Evolutionary conservation across 1,139 yeast species (phyloP).

Genomic region (Geotrichum macrosporum): DNA sequence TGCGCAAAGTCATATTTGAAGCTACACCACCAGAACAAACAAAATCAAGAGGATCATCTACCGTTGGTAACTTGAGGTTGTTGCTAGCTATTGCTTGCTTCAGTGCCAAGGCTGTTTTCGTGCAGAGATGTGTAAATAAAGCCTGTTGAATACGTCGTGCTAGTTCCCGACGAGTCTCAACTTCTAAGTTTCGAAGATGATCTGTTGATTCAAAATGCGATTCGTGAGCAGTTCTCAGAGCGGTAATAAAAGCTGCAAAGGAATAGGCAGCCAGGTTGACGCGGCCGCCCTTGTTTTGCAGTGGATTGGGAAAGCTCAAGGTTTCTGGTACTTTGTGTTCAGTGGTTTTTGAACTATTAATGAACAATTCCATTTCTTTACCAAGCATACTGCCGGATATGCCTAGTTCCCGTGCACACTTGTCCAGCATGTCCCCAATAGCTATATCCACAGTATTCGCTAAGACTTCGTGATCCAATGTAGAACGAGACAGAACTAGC

Average conservation of each 20-base stretch:
- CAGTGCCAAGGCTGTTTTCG: slow-evolving; percentile 55
- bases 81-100: slow-evolving; percentile 12
- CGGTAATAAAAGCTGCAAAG: slow-evolving; percentile 48
- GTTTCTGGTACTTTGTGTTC: slow-evolving; percentile 32
- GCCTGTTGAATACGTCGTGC: slow-evolving; percentile 63
- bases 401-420: slow-evolving; percentile 84
- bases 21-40: slow-evolving; percentile 96
- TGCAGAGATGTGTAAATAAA: slow-evolving; percentile 66
- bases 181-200: slow-evolving; percentile 23
- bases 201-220: slow-evolving; percentile 7
- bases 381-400: slow-evolving; percentile 81
- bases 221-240: slow-evolving; percentile 26
- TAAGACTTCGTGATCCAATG: slow-evolving; percentile 64
- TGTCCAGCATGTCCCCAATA: slow-evolving; percentile 89
- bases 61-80: neutral
- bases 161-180: slow-evolving; percentile 36
- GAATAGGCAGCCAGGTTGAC: slow-evolving; percentile 51
- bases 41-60: slow-evolving; percentile 49
- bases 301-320: slow-evolving; percentile 50
- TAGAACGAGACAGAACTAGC: slow-evolving; percentile 62
- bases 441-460: slow-evolving; percentile 83
- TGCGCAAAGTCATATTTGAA: slow-evolving; percentile 59
- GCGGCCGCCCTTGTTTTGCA: slow-evolving; percentile 48
- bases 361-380: slow-evolving; percentile 64
- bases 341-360: slow-evolving; percentile 39